phyloP scores from a whole-genome alignment of 2,329 filamentous ascomycete genomes.

The Eutypa lata region DNA sequence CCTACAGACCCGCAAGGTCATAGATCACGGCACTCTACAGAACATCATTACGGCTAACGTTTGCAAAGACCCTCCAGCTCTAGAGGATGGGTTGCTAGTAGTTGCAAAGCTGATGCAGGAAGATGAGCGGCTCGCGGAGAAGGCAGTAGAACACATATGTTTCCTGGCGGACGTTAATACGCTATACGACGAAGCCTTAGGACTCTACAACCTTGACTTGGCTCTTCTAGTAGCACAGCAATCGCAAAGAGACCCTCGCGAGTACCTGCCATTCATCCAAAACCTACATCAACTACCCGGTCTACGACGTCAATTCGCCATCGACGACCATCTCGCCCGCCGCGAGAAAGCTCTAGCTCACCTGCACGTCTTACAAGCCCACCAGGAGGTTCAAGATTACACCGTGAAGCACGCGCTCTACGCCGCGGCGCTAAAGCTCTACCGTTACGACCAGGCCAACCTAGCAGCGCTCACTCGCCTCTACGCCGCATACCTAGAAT shows the following conservation, averaged over 20 bases:
- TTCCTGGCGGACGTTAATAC: slow-evolving; percentile 93
- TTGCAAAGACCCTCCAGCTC: slow-evolving; percentile 86
- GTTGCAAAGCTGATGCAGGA: slow-evolving; percentile 72
- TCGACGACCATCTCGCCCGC: slow-evolving; percentile 83
- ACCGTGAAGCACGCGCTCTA: slow-evolving; percentile 78
- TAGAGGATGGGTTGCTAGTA: slow-evolving; percentile 78
- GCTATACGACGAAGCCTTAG: slow-evolving; percentile 85
- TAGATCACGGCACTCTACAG: slow-evolving; percentile 61
- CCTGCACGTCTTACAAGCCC: slow-evolving; percentile 68
- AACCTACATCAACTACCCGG: slow-evolving; percentile 72
- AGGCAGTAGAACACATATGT: slow-evolving; percentile 93
- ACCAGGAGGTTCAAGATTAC: slow-evolving; percentile 77
- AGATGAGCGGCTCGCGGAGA: slow-evolving; percentile 71
- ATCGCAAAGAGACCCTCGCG: slow-evolving; percentile 89
- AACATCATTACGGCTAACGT: slow-evolving; percentile 94
- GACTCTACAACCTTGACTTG: slow-evolving; percentile 87
- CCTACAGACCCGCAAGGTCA: slow-evolving; percentile 58
- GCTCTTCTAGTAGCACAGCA: slow-evolving; percentile 90
- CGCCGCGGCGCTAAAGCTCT: slow-evolving; percentile 71
- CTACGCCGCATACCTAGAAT: slow-evolving; percentile 76
- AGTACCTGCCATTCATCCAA: slow-evolving; percentile 94
- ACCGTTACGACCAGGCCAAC: slow-evolving; percentile 73
- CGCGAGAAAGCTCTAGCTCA: slow-evolving; percentile 74
- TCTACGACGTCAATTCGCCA: slow-evolving; percentile 72
- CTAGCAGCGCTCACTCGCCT: slow-evolving; percentile 68